Base-by-base conservation (phyloP, 805 yeast genomes). In the Myxozyma vanderwaltii region DNA sequence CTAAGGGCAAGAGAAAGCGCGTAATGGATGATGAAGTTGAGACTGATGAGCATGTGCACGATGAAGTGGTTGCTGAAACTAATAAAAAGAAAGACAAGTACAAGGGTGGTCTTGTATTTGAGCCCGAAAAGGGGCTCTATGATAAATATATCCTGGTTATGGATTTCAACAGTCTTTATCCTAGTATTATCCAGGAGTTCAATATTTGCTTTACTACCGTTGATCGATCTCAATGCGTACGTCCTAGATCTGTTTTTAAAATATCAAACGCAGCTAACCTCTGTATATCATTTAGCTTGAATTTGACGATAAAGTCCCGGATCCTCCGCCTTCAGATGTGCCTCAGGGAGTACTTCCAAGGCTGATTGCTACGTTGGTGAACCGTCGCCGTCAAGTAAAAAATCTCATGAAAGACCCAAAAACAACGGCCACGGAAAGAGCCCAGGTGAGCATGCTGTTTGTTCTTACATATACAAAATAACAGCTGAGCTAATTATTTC, bases 121-220 rank as follows among this genome's bases (percentile, higher is more conserved):
- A 94, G 64, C 99, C 99, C 0, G 97, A 89, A 69, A 90, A 87
- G 71, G 99, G 99, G 1, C 77, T 94, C 41, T 96, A 92, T 71
- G 90, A 89, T 70, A 87, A 89, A 65, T 89, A 86, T 71, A 82
- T 91, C 2, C 75, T 94, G 63, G 99, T 94, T 23, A 91, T 94
- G 98, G 99, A 94, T 76, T 94, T 94, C 85, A 94, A 94, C 76
- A 90, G 97, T 50, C 81, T 94, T 76, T 94, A 94, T 71, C 99
- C 99, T 8, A 89, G 96, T 63, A 92, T 94, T 70, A 94, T 94
- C 67, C 99, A 94, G 75, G 99, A 94, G 74, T 94, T 82, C 74
- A 94, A 94, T 72, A 94, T 94, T 66, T 94, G 99, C 77, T 94
- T 94, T 77, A 91, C 98, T 1, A 94, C 99, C 0, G 96, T 94